Conservation (phyloP, 2,329 filamentous ascomycete genomes). For the Colletotrichum cereale region DNA sequence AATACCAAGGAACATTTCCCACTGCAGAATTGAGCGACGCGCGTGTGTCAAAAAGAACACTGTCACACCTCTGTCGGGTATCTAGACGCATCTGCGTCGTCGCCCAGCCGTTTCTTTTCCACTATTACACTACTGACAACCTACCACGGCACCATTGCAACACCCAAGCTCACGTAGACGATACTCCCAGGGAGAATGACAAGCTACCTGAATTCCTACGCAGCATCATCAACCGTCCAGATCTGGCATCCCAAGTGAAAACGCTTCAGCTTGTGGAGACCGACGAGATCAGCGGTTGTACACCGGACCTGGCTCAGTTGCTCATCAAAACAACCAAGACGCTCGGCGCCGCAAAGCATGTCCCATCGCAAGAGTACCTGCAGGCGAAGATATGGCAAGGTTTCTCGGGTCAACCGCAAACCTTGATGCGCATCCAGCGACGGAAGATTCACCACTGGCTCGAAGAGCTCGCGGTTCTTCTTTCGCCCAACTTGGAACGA, state of each 20-base stretch:
- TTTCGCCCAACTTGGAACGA: constrained; percentile 20
- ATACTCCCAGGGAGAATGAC: neutral
- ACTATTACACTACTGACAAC: constrained; percentile 15
- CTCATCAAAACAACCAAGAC: constrained; percentile 8
- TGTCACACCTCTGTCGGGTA: constrained; percentile 17
- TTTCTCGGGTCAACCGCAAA: neutral
- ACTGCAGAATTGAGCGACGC: neutral
- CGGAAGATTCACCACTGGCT: constrained; percentile 30
- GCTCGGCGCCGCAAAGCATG: neutral
- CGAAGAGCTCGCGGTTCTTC: constrained; percentile 25
- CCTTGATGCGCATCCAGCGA: neutral
- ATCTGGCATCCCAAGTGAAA: constrained; percentile 8
- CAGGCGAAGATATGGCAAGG: neutral
- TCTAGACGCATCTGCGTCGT: constrained; percentile 24
- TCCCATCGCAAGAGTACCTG: constrained; percentile 6
- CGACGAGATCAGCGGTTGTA: constrained; percentile 16
- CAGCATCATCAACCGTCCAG: constrained; percentile 19
- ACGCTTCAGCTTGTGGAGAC: constrained; percentile 25
- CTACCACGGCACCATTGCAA: neutral
- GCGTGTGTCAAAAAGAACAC: neutral
- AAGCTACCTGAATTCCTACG: constrained; percentile 15
- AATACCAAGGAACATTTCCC: neutral
- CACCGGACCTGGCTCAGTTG: constrained; percentile 1
- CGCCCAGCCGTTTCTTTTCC: constrained; percentile 34
- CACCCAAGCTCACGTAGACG: neutral